Evolutionary conservation across 176 grass and related monocot genomes (phyloP), one percentile per base, ranked within the genome.

Genomic region (Alopecurus myosuroides): DNA sequence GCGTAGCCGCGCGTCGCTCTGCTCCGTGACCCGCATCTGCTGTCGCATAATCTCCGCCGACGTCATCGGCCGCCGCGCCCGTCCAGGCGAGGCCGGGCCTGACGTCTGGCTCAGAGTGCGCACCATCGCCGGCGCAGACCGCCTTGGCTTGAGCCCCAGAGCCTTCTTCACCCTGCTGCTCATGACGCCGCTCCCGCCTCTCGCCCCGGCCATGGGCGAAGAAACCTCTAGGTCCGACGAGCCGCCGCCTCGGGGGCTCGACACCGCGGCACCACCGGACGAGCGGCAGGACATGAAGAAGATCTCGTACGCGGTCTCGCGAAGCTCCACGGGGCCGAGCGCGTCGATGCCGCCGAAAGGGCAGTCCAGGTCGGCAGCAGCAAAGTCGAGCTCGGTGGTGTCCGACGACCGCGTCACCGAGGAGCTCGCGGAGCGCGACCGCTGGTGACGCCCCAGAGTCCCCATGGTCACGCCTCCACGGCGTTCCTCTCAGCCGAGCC

Each of bases 11-110:
- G 77, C 84, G 80, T 98, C 93, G 31, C 89, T 95, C 55, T 90
- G 86, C 9, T 98, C 93, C 9, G 93, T 90, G 23, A 98, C 91
- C 25, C 89, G 71, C 93, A 98, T 98, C 74, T 95, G 97, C 78
- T 90, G 93, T 75, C 93, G 87, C 91, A 95, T 98, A 41, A 98
- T 98, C 87, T 94, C 97, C 25, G 91, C 91, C 19, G 93, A 94
- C 1, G 97, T 98, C 97, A 98, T 94, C 7, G 88, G 93, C 49
- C 93, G 86, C 48, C 85, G 89, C 19, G 68, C 37, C 53, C 91
- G 91, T 36, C 90, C 87, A 11, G 89, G 91, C 7, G 96, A 98
- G 4, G 44, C 42, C 18, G 83, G 77, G 17, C 65, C 63, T 5
- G 92, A 92, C 18, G 86, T 83, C 64, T 94, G 97, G 86, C 87